Evolutionary conservation across 2,329 filamentous ascomycete genomes (phyloP), one percentile per base, ranked within the genome.

Genomic region (Penicillium vulpinum): DNA sequence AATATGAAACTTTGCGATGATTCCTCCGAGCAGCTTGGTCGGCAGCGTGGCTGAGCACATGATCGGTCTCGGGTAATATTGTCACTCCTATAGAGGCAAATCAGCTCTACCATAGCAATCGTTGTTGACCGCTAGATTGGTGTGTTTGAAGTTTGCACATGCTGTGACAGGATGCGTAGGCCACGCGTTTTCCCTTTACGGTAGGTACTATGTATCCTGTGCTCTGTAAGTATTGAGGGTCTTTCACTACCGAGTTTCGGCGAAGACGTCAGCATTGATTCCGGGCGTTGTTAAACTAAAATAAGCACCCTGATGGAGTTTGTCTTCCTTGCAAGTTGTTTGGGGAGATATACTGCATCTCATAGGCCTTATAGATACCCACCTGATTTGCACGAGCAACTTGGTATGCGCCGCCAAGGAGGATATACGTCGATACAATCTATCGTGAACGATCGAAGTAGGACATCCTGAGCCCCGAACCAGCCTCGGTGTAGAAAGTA

Each of bases 11-110:
- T 31, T 40, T 43, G 45, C 31, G 40, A 35, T 21, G 29, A n/a
- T 33, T n/a, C 33, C 36, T 36, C 4, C 16, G 10, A 16, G 28
- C 16, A 16, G 28, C 16, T 28, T 49, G 29, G 26, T 44, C 15
- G 39, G 29, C 31, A 48, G 36, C 18, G 22, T 41, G 46, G 46
- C 47, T 26, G 31, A 31, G 33, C 40, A 31, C 52, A 55, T 45
- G 38, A 54, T 33, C 9, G 26, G 26, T 33, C 39, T 56, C 53
- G 53, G 47, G 47, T 44, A 36, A 29, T 56, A 56, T 51, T 33
- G 39, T 43, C 33, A 51, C 18, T 33, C 6, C 3, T 5, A 24
- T 28, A 11, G 39, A 40, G 38, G 31, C 15, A 31, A 35, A 22
- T 16, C 11, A 6, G 16, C 18, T 51, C 18, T 9, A 41, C 18